Base-by-base conservation (phyloP, 768 basidiomycete species). In the Russula brevipes region DNA sequence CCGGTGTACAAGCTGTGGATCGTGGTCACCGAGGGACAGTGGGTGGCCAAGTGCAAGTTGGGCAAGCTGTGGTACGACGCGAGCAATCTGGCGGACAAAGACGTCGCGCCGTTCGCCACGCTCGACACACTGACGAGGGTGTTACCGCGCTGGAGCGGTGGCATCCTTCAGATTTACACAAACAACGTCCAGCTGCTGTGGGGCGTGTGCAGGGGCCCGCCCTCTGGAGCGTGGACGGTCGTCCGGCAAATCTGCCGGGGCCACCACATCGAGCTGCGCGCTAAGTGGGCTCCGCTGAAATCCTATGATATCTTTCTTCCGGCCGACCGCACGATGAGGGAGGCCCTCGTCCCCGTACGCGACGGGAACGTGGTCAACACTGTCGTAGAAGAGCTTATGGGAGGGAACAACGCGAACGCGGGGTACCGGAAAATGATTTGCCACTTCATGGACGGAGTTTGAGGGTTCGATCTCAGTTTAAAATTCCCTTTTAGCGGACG, bases 81-180 rank as follows among this genome's bases (percentile, higher is more conserved):
- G 24, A 11, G 4, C 36, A 53, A 2, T 3, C 58, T 35, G 16
- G 31, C 35, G 44, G 31, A 24, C 0, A 30, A 35, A 2, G 44
- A 46, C 31, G 4, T 49, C 14, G 30, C 57, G 0, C n/a, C 44
- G 3, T 63, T 58, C 7, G 62, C 51, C 1, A 38, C 54, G 5
- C 24, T 63, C 38, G 62, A 63, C 30, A 16, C 16, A 1, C 51
- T 63, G 14, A 24, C 62, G 17, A 57, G 61, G 14, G 33, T 52
- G 57, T 14, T 59, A 17, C 57, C 52, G 4, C n/a, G 2, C 24
- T 54, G 45, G 44, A 36, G n/a, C 1, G 9, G 3, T 8, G 19
- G 30, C 12, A 19, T 41, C n/a, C 10, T 63, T 38, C 30, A 41
- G 5, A 44, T 63, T 1, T 6, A 0, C 30, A 41, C 62, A 0